phyloP scores from a whole-genome alignment of 2,329 filamentous ascomycete genomes.

The Fusarium metavorans region DNA sequence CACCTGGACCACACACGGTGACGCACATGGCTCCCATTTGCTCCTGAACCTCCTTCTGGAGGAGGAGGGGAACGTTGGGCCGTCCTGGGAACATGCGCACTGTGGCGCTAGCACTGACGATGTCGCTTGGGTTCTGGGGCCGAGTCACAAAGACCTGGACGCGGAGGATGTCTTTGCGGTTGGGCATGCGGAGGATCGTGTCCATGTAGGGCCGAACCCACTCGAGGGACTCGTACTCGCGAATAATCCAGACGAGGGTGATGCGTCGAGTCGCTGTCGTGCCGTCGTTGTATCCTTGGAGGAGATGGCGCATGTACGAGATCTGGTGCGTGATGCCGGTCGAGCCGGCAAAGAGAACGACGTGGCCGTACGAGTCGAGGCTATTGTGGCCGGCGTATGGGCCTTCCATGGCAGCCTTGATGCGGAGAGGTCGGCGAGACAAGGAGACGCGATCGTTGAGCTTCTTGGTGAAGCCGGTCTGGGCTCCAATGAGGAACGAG shows the following conservation, averaged over 20 bases:
- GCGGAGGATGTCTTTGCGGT: constrained; percentile 83
- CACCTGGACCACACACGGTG: constrained; percentile 81
- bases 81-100: constrained; percentile 94
- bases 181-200: constrained; percentile 79
- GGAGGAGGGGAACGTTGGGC: constrained; percentile 83
- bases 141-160: constrained; percentile 93
- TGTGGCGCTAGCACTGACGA: constrained; percentile 79
- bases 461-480: constrained; percentile 87
- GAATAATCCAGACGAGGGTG: constrained; percentile 92
- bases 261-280: constrained; percentile 85
- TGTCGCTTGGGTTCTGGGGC: constrained; percentile 85
- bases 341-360: constrained; percentile 89
- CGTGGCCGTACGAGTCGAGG: constrained; percentile 92
- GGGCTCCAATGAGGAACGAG: constrained; percentile 87
- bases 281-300: constrained; percentile 75
- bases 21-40: constrained; percentile 92
- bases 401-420: constrained; percentile 85
- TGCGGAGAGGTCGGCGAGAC: constrained; percentile 65
- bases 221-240: constrained; percentile 88
- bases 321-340: constrained; percentile 97
- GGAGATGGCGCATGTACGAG: constrained; percentile 83
- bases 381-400: constrained; percentile 88
- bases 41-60: constrained; percentile 83
- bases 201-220: constrained; percentile 93
- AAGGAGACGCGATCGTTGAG: constrained; percentile 77